phyloP scores from a whole-genome alignment of 768 basidiomycete genomes.

The Lentinula aciculospora region DNA sequence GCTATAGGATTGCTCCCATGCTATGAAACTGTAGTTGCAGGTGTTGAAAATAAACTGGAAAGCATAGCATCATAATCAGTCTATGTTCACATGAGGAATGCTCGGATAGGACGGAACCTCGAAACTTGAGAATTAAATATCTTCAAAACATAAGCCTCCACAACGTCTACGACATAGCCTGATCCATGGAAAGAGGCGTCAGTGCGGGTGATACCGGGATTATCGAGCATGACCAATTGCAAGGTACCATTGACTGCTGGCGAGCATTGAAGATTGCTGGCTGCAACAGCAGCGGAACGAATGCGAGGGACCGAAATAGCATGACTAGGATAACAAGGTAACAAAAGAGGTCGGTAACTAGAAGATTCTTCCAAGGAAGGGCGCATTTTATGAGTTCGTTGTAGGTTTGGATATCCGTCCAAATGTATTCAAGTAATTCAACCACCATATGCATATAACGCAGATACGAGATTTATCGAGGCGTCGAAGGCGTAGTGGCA shows the following conservation, averaged over 20 bases:
- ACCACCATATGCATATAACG: not conserved
- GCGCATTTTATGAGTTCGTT: not conserved
- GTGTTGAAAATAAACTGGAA: not conserved
- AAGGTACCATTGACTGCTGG: not conserved
- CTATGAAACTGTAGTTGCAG: not conserved
- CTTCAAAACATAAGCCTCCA: not conserved
- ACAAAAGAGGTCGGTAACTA: not conserved
- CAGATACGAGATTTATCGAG: no score
- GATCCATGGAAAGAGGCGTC: not conserved
- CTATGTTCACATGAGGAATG: not conserved
- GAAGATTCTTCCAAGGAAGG: not conserved
- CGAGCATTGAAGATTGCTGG: not conserved
- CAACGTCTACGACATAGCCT: not conserved
- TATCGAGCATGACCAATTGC: conserved; percentile 1
- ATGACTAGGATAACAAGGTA: not conserved
- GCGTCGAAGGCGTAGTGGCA: no score
- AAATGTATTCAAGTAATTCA: no score
- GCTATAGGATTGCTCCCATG: not conserved
- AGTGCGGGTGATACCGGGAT: not conserved
- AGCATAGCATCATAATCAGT: not conserved
- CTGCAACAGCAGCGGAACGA: not conserved
- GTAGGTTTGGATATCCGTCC: not conserved
- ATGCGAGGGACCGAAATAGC: not conserved
- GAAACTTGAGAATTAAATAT: not conserved
- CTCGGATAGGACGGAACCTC: not conserved